Conservation (phyloP, 2,329 filamentous ascomycete species). For the Fusarium chlamydosporum region DNA sequence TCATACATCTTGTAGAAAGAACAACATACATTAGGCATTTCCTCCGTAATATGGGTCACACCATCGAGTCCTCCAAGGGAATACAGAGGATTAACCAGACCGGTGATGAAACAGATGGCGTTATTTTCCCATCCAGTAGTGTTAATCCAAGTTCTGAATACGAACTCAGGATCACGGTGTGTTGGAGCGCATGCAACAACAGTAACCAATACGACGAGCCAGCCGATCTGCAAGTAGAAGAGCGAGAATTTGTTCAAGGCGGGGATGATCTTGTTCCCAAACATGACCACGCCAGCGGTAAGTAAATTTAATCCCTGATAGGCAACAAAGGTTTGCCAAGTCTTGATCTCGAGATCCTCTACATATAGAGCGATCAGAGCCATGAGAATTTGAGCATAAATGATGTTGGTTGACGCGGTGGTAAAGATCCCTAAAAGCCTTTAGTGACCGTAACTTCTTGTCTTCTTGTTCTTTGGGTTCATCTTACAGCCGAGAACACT, state of each 20-base stretch:
- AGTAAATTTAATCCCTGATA: constrained; percentile 14
- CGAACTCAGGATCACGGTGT: neutral
- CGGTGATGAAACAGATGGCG: constrained; percentile 15
- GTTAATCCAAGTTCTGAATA: constrained; percentile 29
- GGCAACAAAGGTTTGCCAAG: constrained; percentile 17
- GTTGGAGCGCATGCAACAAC: constrained; percentile 8
- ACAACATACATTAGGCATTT: constrained; percentile 20
- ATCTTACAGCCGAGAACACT: constrained; percentile 19
- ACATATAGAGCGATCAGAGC: neutral
- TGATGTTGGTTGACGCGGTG: constrained; percentile 18
- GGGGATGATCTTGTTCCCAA: constrained; percentile 5
- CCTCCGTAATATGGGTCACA: constrained; percentile 15
- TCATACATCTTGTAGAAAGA: rapidly evolving
- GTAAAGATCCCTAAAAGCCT: constrained; percentile 2
- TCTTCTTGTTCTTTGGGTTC: no score
- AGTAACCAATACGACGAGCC: constrained; percentile 8
- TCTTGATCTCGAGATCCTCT: neutral
- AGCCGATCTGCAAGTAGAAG: constrained; percentile 2
- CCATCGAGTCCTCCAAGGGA: constrained; percentile 18
- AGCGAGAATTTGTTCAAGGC: constrained; percentile 15
- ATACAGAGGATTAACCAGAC: constrained; percentile 4
- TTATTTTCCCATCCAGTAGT: constrained; percentile 13
- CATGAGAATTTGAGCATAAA: constrained; percentile 12
- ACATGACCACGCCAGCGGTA: constrained; percentile 12
- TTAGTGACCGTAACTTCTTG: neutral